Evolutionary conservation across 1,284 basidiomycete genomes (phyloP).

Genomic region (Melampsora americana): DNA sequence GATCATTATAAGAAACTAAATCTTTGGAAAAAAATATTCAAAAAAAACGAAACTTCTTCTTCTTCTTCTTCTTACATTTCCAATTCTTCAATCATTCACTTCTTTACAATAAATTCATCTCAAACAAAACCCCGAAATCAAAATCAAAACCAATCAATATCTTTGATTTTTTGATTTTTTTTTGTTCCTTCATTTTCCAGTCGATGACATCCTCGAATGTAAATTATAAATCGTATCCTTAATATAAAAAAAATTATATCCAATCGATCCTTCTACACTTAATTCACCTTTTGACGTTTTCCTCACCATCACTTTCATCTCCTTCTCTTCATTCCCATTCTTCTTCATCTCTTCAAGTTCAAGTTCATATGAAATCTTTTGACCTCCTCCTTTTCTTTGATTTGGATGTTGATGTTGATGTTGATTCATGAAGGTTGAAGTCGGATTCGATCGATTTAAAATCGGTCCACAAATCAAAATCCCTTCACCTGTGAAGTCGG

Average conservation of each 20-base stretch:
- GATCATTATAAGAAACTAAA: no score
- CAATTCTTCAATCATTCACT: no score
- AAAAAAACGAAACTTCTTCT: no score
- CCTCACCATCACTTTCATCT: constrained; percentile 72
- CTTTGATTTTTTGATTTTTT: no score
- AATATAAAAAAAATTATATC: constrained; percentile 81
- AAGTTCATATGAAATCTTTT: constrained; percentile 55
- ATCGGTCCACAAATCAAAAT: constrained; percentile 76
- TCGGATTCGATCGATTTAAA: constrained; percentile 46
- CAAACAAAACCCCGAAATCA: no score
- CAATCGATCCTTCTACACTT: constrained; percentile 80
- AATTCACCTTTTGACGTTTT: constrained; percentile 79
- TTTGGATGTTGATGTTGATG: constrained; percentile 9
- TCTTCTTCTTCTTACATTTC: no score
- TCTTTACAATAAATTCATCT: no score
- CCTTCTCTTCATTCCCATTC: constrained; percentile 57
- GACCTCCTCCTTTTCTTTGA: constrained; percentile 33
- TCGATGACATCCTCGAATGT: constrained; percentile 58
- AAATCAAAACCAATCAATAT: no score
- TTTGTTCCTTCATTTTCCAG: constrained; percentile 3
- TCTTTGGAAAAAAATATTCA: no score
- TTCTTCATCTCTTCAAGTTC: constrained; percentile 55
- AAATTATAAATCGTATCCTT: constrained; percentile 80
- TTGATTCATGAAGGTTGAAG: constrained; percentile 27
- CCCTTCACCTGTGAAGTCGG: constrained; percentile 90